These are phyloP conservation scores for Amylostereum areolatum DNA, from an alignment of 1,284 basidiomycete species.

Conservation along the genomic window DNA sequence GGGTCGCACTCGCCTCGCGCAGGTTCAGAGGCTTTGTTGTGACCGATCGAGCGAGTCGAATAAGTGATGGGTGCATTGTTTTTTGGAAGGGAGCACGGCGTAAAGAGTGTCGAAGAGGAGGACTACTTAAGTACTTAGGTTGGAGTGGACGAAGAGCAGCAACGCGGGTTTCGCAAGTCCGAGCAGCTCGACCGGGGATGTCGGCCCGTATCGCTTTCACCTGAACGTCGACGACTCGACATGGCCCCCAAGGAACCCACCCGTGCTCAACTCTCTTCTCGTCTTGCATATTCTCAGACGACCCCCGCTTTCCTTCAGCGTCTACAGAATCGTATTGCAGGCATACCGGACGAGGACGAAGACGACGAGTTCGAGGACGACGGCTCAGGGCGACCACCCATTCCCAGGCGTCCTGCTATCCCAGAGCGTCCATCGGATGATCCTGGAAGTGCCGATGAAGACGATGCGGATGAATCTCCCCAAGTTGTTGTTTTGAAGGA, in stretches of 20 bases:
- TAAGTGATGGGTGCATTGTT: slow-evolving; percentile 42
- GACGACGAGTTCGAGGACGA: slow-evolving; percentile 40
- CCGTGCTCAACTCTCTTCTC: slow-evolving; percentile 59
- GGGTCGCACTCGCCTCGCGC: slow-evolving; percentile 57
- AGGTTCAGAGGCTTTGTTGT: slow-evolving; percentile 59
- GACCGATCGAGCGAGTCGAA: slow-evolving; percentile 60
- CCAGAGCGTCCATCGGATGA: slow-evolving; percentile 66
- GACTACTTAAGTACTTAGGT: no score
- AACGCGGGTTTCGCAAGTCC: no score
- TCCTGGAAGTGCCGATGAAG: slow-evolving; percentile 70
- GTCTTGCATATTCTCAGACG: slow-evolving; percentile 48
- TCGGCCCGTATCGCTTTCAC: no score
- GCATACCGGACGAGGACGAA: slow-evolving; percentile 32
- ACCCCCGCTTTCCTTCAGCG: slow-evolving; percentile 57
- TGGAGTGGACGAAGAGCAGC: no score
- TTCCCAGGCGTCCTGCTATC: slow-evolving; percentile 68
- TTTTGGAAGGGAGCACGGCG: no score
- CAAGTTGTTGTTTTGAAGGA: slow-evolving; percentile 81
- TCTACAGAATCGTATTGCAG: slow-evolving; percentile 52
- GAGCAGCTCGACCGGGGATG: no score
- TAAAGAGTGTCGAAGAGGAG: no score
- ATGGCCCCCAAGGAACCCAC: slow-evolving; percentile 64
- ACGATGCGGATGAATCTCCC: slow-evolving; percentile 74
- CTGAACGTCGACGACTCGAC: not conserved
- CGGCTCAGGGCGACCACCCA: slow-evolving; percentile 63